Base-by-base conservation (phyloP, 2,329 filamentous ascomycete species). In the Aspergillus pseudonomiae region DNA sequence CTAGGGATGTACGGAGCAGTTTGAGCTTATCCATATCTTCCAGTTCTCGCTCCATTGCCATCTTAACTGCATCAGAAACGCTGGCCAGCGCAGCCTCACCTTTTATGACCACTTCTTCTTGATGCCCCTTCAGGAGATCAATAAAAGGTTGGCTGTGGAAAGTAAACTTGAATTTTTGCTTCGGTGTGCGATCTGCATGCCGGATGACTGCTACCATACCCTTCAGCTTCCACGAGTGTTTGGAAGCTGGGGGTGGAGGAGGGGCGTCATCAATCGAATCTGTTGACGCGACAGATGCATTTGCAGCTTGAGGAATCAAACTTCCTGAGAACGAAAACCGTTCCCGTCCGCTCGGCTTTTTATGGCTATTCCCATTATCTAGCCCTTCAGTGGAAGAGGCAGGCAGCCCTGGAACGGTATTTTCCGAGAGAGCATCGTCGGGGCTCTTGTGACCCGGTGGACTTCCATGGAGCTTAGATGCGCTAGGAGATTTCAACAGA, bases 131-230 rank as follows among this genome's bases (percentile, higher is more conserved):
- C 48, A 99, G 86, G 4, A 99, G 84, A 67, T 96, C 92, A 67
- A 99, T 94, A 73, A 99, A 99, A 0, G 95, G 95, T 66, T 94
- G 92, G 0, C 93, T 96, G 74, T 99, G 95, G 72, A 99, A 98
- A 0, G 95, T 99, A 73, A 98, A 99, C 77, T 99, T 99, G 84
- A 97, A 97, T 77, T 99, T 99, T 73, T 99, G 95, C 80, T 99
- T 99, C 2, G 95, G 95, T 1, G 95, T 99, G 62, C 95, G 90
- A 80, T 99, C 95, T 3, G 96, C 96, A 78, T 99, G 95, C 32
- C 95, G 89, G 68, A 99, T 93, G 19, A 99, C 95, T 2, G 94
- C 94, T 0, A 99, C 94, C 80, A 99, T 94, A 14, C 95, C 95
- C 80, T 99, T 99, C 59, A 99, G 83, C 77, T 97, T 98, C 95